A percentile compares a stretch with the other conserved stretches of the same genome.
These are phyloP conservation scores for Ogataea degrootiae DNA, from an alignment of 805 yeast genomes.

Conservation along the genomic window DNA sequence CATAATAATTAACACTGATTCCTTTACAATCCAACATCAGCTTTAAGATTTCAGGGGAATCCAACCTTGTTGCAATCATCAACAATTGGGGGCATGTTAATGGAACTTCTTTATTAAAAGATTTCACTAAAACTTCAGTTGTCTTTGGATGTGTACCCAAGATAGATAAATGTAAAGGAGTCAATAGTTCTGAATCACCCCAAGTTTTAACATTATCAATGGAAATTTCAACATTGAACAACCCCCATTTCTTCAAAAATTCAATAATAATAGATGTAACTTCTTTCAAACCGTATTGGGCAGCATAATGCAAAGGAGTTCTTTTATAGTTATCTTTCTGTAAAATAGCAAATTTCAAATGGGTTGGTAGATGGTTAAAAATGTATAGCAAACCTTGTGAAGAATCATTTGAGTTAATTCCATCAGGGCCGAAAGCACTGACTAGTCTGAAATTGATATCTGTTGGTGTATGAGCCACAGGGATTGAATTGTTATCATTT, in stretches of 20 bases:
- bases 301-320: constrained; percentile 86
- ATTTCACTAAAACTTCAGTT: constrained; percentile 50
- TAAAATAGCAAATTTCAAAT: constrained; percentile 49
- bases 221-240: constrained; percentile 43
- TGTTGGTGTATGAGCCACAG: constrained; percentile 41
- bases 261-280: constrained; percentile 55
- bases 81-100: constrained; percentile 54
- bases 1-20: constrained; percentile 60
- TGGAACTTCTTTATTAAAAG: constrained; percentile 33
- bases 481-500: constrained; percentile 18
- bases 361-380: constrained; percentile 50
- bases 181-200: constrained; percentile 75
- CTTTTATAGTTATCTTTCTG: constrained; percentile 72
- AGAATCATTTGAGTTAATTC: constrained; percentile 52
- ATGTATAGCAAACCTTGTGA: constrained; percentile 58
- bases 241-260: constrained; percentile 54
- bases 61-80: constrained; percentile 62
- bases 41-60: constrained; percentile 51
- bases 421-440: constrained; percentile 58
- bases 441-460: constrained; percentile 43
- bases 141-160: constrained; percentile 81
- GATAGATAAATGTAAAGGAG: constrained; percentile 82
- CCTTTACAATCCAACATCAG: constrained; percentile 51
- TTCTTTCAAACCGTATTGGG: constrained; percentile 75
- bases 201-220: constrained; percentile 54